phyloP scores from a whole-genome alignment of 306 rosid species.

The Quercus bicolor region DNA sequence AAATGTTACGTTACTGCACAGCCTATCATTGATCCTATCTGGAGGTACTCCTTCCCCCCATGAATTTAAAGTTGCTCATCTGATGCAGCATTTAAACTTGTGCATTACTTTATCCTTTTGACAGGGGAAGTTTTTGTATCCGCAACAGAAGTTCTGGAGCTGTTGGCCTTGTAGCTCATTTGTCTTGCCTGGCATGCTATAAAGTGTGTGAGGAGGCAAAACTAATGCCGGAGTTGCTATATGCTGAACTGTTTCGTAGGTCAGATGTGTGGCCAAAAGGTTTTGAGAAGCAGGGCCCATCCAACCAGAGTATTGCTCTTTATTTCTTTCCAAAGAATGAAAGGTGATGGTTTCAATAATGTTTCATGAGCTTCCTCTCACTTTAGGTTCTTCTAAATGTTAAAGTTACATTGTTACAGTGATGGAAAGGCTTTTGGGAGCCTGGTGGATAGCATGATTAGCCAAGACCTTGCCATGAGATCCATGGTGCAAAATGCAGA shows the following conservation, averaged over 20 bases:
- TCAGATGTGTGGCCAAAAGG: slow-evolving; percentile 64
- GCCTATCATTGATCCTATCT: slow-evolving; percentile 59
- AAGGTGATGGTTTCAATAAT: slow-evolving; percentile 39
- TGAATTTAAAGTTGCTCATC: slow-evolving; percentile 6
- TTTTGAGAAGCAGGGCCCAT: slow-evolving; percentile 47
- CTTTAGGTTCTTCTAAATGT: background rate
- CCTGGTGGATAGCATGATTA: slow-evolving; percentile 46
- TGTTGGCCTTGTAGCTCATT: slow-evolving; percentile 56
- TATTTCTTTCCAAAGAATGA: slow-evolving; percentile 60
- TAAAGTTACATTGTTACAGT: slow-evolving; percentile 19
- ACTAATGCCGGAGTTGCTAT: slow-evolving; percentile 42
- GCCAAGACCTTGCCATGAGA: slow-evolving; percentile 47
- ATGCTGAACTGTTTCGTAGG: slow-evolving; percentile 39
- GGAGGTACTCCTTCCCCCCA: slow-evolving; percentile 46
- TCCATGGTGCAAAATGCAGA: slow-evolving; percentile 48
- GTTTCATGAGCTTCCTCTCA: background rate
- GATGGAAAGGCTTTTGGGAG: slow-evolving; percentile 40
- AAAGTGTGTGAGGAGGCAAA: slow-evolving; percentile 45
- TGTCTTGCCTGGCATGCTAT: slow-evolving; percentile 61
- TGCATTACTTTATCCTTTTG: slow-evolving; percentile 22
- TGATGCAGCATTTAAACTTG: slow-evolving; percentile 10
- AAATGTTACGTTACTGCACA: slow-evolving; percentile 31
- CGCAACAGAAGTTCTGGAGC: slow-evolving; percentile 20
- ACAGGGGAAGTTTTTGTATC: slow-evolving; percentile 62
- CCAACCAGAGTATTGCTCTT: slow-evolving; percentile 56